These are phyloP conservation scores for Citrullus mucosospermus DNA, from an alignment of 306 rosid species.

Conservation along the genomic window DNA sequence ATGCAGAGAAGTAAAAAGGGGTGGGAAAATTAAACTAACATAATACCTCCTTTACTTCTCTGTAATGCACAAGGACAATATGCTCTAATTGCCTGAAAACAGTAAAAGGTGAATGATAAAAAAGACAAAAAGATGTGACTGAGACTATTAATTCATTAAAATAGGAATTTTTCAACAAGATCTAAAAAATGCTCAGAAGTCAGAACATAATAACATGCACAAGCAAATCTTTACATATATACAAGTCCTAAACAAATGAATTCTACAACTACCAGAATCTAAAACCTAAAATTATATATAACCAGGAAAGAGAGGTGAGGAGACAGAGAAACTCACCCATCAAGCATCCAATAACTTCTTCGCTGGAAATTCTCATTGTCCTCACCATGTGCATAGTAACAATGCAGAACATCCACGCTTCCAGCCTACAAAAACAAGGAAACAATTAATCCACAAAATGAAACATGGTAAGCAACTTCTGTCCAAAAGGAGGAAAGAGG, in stretches of 20 bases:
- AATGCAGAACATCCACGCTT: conserved; percentile 52
- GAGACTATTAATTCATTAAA: background rate
- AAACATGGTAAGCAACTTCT: background rate
- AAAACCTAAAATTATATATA: background rate
- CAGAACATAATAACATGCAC: background rate
- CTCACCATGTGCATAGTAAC: conserved; percentile 82
- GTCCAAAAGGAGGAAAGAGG: background rate
- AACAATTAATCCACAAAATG: background rate
- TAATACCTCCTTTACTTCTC: conserved; percentile 52
- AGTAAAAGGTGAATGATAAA: background rate
- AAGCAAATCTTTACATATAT: background rate
- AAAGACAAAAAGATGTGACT: background rate
- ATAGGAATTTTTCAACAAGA: background rate
- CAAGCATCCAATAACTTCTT: conserved; percentile 80
- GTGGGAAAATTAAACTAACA: conserved; percentile 1
- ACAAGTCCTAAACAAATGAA: background rate
- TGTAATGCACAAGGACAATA: conserved; percentile 74
- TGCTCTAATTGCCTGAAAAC: conserved; percentile 53
- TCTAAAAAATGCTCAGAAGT: background rate
- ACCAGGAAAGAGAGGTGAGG: conserved; percentile 1
- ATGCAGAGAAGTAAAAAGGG: background rate
- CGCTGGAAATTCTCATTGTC: conserved; percentile 56
- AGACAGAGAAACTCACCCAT: conserved; percentile 30
- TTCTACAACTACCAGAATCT: background rate
- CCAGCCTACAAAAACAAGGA: conserved; percentile 29